Conservation (phyloP, 1,284 basidiomycete genomes). For the Lignosus rhinocerotis region DNA sequence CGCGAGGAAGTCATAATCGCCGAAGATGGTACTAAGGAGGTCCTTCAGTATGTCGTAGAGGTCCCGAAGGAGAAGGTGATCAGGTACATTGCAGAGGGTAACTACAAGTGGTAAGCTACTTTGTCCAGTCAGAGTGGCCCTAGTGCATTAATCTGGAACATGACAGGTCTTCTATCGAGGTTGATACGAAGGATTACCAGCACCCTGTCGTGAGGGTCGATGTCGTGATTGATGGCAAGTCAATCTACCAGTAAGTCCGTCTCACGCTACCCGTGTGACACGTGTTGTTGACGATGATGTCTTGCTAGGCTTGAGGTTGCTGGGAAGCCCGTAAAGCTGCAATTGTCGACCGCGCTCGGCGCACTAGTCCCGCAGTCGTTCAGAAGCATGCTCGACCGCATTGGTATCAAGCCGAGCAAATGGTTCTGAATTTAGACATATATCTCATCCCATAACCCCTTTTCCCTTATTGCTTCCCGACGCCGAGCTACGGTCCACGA, state of each 20-base stretch:
- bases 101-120: constrained; percentile 56
- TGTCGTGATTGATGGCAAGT: constrained; percentile 64
- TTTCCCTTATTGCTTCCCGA: neutral
- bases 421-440: constrained; percentile 45
- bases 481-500: neutral
- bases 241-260: constrained; percentile 54
- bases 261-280: neutral
- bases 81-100: constrained; percentile 64
- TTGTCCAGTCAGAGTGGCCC: neutral
- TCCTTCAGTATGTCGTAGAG: constrained; percentile 29
- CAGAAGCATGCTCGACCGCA: constrained; percentile 52
- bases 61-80: constrained; percentile 65
- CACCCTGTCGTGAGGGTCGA: constrained; percentile 59
- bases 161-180: constrained; percentile 66
- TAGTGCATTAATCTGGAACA: neutral
- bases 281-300: neutral
- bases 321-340: constrained; percentile 50
- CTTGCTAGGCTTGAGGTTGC: constrained; percentile 44
- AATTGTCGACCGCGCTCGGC: constrained; percentile 47
- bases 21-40: constrained; percentile 23
- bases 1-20: constrained; percentile 26
- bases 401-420: constrained; percentile 52
- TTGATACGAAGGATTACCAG: constrained; percentile 64
- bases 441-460: constrained; percentile 1
- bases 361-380: constrained; percentile 50